These are phyloP conservation scores for Ganoderma lucidum DNA, from an alignment of 1,284 basidiomycete genomes.

Conservation along the genomic window DNA sequence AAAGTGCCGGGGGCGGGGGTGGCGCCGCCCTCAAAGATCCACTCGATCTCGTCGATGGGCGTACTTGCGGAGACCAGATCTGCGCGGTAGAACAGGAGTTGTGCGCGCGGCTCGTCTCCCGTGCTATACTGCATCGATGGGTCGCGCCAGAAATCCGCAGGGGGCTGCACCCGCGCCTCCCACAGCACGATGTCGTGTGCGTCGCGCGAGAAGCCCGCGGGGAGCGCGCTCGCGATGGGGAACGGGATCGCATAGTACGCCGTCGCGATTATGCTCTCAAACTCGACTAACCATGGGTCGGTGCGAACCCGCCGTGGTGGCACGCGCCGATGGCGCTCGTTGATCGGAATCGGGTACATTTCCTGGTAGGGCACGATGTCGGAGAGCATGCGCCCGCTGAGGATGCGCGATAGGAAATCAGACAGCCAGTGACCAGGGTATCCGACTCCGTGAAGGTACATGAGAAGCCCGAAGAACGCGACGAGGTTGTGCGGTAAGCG, in stretches of 20 bases:
- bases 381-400: slow-evolving; percentile 40
- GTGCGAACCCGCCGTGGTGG: slow-evolving; percentile 38
- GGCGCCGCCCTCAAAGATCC: slow-evolving; percentile 16
- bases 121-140: neutral
- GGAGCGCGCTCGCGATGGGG: slow-evolving; percentile 31
- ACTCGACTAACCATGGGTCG: slow-evolving; percentile 43
- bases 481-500: slow-evolving; percentile 49
- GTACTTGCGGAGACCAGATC: neutral
- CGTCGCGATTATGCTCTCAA: slow-evolving; percentile 42
- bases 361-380: slow-evolving; percentile 40
- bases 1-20: slow-evolving; percentile 30
- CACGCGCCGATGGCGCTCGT: slow-evolving; percentile 35
- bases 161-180: slow-evolving; percentile 5
- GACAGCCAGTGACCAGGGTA: slow-evolving; percentile 47
- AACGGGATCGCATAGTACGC: slow-evolving; percentile 42
- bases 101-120: slow-evolving; percentile 4
- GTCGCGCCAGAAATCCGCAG: neutral
- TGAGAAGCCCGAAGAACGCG: slow-evolving; percentile 46
- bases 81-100: slow-evolving; percentile 13
- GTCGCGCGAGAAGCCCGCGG: slow-evolving; percentile 1
- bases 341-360: slow-evolving; percentile 42
- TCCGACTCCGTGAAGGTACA: slow-evolving; percentile 46
- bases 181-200: slow-evolving; percentile 9
- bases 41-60: slow-evolving; percentile 5
- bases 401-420: slow-evolving; percentile 42